Conservation (phyloP, 2,329 filamentous ascomycete genomes). For the Sporothrix dimorphospora region DNA sequence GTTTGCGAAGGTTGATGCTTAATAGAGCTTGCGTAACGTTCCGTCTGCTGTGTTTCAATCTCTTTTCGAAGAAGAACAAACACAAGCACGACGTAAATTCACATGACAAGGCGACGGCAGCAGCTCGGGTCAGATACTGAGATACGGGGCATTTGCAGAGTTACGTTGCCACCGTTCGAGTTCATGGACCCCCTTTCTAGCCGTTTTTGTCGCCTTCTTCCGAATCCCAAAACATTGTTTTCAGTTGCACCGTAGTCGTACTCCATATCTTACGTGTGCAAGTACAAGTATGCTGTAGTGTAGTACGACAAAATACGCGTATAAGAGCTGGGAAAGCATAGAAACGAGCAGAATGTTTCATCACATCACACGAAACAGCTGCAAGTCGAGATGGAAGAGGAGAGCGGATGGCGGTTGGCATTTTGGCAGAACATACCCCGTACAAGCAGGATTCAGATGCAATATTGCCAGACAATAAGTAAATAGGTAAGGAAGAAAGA, state of each 20-base stretch:
- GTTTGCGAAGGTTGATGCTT: neutral
- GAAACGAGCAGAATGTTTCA: neutral
- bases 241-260: too few relatives aligned
- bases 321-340: neutral
- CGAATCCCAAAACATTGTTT: neutral
- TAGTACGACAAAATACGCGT: neutral
- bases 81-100: neutral
- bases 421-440: neutral
- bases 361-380: neutral
- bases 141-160: neutral
- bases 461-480: too few relatives aligned
- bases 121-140: neutral
- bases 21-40: neutral
- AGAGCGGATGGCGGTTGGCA: neutral
- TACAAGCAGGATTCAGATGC: neutral
- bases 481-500: too few relatives aligned
- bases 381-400: neutral
- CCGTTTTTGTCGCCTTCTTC: conserved; percentile 2
- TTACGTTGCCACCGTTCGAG: neutral
- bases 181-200: neutral
- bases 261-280: neutral
- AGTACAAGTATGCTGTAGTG: too few relatives aligned
- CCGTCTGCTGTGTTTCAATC: neutral
- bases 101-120: neutral
- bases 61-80: neutral